Base-by-base conservation (phyloP, 768 basidiomycete species). In the Pleurotus platypus region DNA sequence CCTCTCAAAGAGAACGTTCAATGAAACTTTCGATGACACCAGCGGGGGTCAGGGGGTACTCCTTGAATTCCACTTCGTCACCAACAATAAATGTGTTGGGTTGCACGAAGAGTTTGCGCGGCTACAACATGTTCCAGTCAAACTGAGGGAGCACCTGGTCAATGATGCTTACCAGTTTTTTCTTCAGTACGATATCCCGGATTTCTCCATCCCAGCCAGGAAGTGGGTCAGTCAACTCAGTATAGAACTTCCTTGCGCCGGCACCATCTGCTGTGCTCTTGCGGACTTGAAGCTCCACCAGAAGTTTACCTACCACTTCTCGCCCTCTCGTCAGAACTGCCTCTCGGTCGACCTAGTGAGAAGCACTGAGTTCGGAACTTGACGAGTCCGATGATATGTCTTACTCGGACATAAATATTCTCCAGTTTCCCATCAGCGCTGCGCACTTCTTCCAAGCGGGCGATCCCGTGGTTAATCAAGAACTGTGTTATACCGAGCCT, bases 251-350 rank as follows among this genome's bases (percentile, higher is more conserved):
- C 35, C 85, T 82, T n/a, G 92, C 84, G 1, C 91, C 92, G 7
- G 83, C 70, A 46, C 88, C 91, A 67, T 93, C 91, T 18, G 91
- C 91, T 2, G 89, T 90, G 66, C 89, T 89, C 80, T 87, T 93
- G 61, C 85, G 85, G 35, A 93, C 87, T 68, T 94, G 92, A 13
- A 94, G 75, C 57, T 91, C 84, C 45, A 93, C 66, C 30, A 95
- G 77, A 12, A 94, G 81, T 66, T 87, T 84, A 49, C 89, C 91
- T 54, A 81, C 85, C 6, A 80, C 84, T 55, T 79, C 77, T 58
- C 79, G 81, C 18, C 91, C 93, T 43, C 83, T 75, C 12, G 74
- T 70, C 56, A 93, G 74, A 13, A 90, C 84, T 54, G 82, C 78
- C 49, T 78, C 71, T 56, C 90, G 85, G 68, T 95, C 87, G 47